Conservation (phyloP, 306 rosid species). For the Prosopis cineraria region DNA sequence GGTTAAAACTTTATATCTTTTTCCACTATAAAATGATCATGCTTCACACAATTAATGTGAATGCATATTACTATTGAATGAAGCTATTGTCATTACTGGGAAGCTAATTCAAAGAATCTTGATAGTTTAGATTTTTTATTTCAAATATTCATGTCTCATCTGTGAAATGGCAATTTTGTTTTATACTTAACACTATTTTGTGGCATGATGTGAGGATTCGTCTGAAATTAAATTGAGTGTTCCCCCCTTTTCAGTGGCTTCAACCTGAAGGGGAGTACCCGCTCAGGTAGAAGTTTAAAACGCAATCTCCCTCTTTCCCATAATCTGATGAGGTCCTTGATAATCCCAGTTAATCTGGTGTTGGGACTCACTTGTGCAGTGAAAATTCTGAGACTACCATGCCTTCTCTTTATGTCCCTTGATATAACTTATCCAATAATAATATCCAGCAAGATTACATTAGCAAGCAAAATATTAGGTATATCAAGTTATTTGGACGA, state of each 20-base stretch:
- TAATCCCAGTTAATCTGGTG: slow-evolving; percentile 18
- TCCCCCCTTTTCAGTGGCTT: neutral
- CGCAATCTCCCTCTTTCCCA: neutral
- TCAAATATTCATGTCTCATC: neutral
- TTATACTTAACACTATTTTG: too few relatives aligned
- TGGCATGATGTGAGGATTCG: slow-evolving; percentile 16
- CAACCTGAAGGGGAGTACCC: neutral
- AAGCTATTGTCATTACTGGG: neutral
- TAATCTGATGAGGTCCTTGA: slow-evolving; percentile 13
- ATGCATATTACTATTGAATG: slow-evolving; percentile 12
- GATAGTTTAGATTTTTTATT: neutral
- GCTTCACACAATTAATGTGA: slow-evolving; percentile 12
- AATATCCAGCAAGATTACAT: neutral
- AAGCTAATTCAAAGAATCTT: slow-evolving; percentile 9
- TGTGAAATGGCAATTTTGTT: slow-evolving; percentile 14
- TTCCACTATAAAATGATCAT: slow-evolving; percentile 8
- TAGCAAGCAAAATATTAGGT: slow-evolving; percentile 14
- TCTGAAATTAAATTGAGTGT: neutral
- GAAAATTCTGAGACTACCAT: slow-evolving; percentile 16
- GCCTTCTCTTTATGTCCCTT: slow-evolving; percentile 4
- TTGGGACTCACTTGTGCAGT: slow-evolving; percentile 4
- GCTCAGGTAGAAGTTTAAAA: neutral
- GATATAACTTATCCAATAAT: slow-evolving; percentile 11
- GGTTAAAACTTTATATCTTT: neutral
- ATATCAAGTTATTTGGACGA: slow-evolving; percentile 11